Conservation (phyloP, 2,329 filamentous ascomycete species). For the Tolypocladium capitatum region DNA sequence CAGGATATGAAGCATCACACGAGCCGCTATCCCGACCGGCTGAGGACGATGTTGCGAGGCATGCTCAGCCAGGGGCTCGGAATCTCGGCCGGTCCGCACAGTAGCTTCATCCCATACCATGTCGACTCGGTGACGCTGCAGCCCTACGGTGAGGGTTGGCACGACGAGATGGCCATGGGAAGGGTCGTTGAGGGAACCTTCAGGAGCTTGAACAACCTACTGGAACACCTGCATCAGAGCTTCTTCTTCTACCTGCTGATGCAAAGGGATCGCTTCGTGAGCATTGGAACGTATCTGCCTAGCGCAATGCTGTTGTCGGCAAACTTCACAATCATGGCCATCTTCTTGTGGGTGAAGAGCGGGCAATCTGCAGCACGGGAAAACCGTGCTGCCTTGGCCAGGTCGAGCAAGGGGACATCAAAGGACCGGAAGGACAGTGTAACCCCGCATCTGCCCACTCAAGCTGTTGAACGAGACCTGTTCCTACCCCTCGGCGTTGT, state of each 20-base stretch:
- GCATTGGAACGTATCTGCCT: constrained; percentile 92
- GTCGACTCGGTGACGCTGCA: constrained; percentile 91
- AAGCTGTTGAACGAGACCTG: constrained; percentile 46
- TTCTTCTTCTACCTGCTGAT: constrained; percentile 99
- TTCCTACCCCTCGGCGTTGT: constrained; percentile 65
- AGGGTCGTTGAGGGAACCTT: constrained; percentile 82
- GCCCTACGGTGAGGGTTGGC: constrained; percentile 82
- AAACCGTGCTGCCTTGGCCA: not conserved
- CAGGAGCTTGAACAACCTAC: constrained; percentile 84
- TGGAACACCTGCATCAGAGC: constrained; percentile 95
- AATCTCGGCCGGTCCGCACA: constrained; percentile 80
- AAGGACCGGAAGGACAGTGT: constrained; percentile 16
- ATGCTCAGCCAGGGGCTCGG: constrained; percentile 89
- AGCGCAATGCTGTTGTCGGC: constrained; percentile 94
- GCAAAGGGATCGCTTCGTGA: constrained; percentile 85
- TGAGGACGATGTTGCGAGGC: constrained; percentile 79
- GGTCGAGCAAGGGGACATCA: not conserved
- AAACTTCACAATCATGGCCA: constrained; percentile 92
- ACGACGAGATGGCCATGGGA: constrained; percentile 94
- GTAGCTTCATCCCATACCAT: constrained; percentile 93
- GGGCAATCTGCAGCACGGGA: constrained; percentile 34
- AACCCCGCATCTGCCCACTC: constrained; percentile 5
- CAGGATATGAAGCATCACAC: constrained; percentile 81
- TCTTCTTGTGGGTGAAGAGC: constrained; percentile 85
- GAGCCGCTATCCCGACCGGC: constrained; percentile 66